Base-by-base conservation (phyloP, 768 basidiomycete genomes). In the Termitomyces bulborhizus region DNA sequence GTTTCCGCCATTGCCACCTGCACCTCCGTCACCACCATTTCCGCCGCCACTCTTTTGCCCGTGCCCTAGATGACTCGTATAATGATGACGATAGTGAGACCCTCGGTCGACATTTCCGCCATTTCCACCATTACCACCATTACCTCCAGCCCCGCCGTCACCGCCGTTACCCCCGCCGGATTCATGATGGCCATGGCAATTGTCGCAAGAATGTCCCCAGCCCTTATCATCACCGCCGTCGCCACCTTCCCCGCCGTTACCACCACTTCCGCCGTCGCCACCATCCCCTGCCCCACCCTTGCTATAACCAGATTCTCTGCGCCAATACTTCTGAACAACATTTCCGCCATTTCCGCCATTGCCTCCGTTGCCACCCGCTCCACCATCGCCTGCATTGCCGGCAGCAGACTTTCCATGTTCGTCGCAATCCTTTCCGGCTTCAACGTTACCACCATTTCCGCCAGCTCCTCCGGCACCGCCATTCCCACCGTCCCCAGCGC, bases 211-310 rank as follows among this genome's bases (percentile, higher is more conserved):
- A 4, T 18, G 36, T 18, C 37, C 46, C 18, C 13, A 18, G 12
- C 36, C 43, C 12, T 50, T 37, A 18, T 36, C 51, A 1, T 52
- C 46, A 2, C 57, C 57, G 9, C 57, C 53, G 18, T 47, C 37
- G 1, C 57, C 57, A n/a, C 57, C 54, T 21, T 50, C 46, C 6
- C 57, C 57, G 12, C 57, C 57, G 12, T 58, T 29, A 12, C 49
- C 49, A 39, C 49, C 54, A 21, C 29, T 32, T 31, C 46, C 54
- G 13, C 46, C 46, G 26, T 49, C 16, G 3, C 43, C 45, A n/a
- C 37, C 54, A 24, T 46, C 27, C 16, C 37, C 46, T 16, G 36
- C 46, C 15, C 46, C 46, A 55, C 49, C 49, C 29, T 50, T 39
- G 27, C 39, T 37, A 26, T 11, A 29, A 39, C 24, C 49, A 11